Evolutionary conservation across 495 filamentous ascomycete species (phyloP), one percentile per base, ranked within the genome.

Genomic region (Cetradonia linearis): DNA sequence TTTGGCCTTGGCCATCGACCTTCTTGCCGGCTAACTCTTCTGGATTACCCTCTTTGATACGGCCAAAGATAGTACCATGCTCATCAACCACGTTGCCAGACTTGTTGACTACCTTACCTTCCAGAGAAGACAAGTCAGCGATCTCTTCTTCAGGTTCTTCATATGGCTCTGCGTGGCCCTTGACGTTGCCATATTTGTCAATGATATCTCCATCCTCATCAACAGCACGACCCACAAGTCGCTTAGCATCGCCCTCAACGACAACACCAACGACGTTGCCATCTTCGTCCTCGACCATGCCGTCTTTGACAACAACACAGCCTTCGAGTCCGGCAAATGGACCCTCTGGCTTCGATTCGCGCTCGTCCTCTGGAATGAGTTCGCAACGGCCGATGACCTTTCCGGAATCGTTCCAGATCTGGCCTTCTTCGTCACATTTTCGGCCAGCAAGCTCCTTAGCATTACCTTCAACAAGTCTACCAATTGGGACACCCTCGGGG

Each of bases 61-160:
- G 83, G 27, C 89, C 89, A 63, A 82, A 83, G 65, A 93, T 86
- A 23, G 76, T 76, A n/a, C 89, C 89, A 31, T 77, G 76, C 28
- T 72, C 70, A 67, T 95, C 89, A 59, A 95, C 89, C 20, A 91
- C 81, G 48, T 92, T 91, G 50, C 89, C 89, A 9, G 77, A 78
- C 71, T 93, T 93, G 74, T 95, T 95, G 68, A 93, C 86, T 5
- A 84, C 80, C 78, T 89, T 89, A 56, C 89, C 89, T 5, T 87
- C 88, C 6, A 94, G 76, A 16, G 78, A 71, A 3, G 86, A 89
- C 49, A 82, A 75, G 64, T 94, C 88, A 4, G 73, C 66, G 60
- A 81, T 74, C 63, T 80, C 82, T 62, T 72, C 76, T 63, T 79
- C 83, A 34, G 71, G 77, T 50, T 78, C 77, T 57, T 87, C 78